phyloP scores from a whole-genome alignment of 2,329 filamentous ascomycete species.

The Neospermospora avenae region DNA sequence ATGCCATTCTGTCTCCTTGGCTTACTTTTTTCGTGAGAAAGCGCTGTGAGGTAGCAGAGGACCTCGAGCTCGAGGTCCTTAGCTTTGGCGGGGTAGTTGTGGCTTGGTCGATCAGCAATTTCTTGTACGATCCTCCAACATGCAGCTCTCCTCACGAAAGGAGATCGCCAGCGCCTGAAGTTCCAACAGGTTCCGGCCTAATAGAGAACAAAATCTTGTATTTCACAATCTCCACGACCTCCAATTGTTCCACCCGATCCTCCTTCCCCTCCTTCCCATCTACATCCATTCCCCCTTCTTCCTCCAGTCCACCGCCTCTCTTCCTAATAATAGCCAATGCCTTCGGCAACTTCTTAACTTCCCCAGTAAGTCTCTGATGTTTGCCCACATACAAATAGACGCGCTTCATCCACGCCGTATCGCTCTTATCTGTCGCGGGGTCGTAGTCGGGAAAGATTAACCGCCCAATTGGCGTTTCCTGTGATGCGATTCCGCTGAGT shows the following conservation, averaged over 20 bases:
- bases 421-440: slow-evolving; percentile 44
- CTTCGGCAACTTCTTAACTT: slow-evolving; percentile 80
- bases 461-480: slow-evolving; percentile 60
- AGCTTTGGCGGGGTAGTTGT: slow-evolving; percentile 16
- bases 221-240: slow-evolving; percentile 83
- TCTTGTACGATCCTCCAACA: not conserved
- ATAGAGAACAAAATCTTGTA: slow-evolving; percentile 83
- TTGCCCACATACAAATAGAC: slow-evolving; percentile 86
- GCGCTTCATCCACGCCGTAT: slow-evolving; percentile 81
- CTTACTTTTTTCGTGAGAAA: not conserved
- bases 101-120: slow-evolving; percentile 1
- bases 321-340: slow-evolving; percentile 76
- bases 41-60: not conserved
- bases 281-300: slow-evolving; percentile 16
- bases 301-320: slow-evolving; percentile 32
- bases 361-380: slow-evolving; percentile 84
- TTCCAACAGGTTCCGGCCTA: slow-evolving; percentile 79
- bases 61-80: not conserved
- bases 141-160: not conserved
- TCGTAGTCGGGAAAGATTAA: slow-evolving; percentile 77
- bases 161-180: slow-evolving; percentile 13
- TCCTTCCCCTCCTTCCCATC: slow-evolving; percentile 33
- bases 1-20: slow-evolving; percentile 8
- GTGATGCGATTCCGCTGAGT: slow-evolving; percentile 11
- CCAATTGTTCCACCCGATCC: slow-evolving; percentile 56